phyloP scores from a whole-genome alignment of 2,329 filamentous ascomycete species.

The Penicillium sp. region DNA sequence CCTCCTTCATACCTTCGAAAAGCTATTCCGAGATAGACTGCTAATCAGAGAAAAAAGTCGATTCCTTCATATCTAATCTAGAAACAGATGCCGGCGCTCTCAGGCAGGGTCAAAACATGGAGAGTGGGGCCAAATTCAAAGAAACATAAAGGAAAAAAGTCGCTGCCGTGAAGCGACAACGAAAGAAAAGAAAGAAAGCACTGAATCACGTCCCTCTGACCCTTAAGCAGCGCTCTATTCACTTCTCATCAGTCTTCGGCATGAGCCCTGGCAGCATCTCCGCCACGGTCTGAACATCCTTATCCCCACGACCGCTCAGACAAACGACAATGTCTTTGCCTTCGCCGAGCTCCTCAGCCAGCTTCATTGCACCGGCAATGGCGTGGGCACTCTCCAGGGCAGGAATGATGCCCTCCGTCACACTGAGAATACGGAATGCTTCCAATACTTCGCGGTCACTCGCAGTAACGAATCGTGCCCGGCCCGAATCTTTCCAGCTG shows the following conservation, averaged over 20 bases:
- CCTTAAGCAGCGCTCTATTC: not conserved
- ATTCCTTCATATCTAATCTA: too few species aligned
- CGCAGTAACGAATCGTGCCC: conserved; percentile 82
- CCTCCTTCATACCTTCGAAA: too few species aligned
- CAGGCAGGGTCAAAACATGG: too few species aligned
- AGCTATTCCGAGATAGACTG: too few species aligned
- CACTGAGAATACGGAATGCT: conserved; percentile 77
- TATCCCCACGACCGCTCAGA: conserved; percentile 86
- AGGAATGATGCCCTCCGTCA: conserved; percentile 94
- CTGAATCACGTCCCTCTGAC: not conserved
- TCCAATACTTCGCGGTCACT: conserved; percentile 85
- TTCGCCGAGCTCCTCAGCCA: conserved; percentile 85
- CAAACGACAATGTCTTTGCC: conserved; percentile 88
- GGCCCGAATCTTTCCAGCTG: conserved; percentile 82
- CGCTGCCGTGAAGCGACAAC: too few species aligned
- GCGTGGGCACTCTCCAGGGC: conserved; percentile 91
- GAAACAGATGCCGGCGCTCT: too few species aligned
- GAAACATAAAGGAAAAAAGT: too few species aligned
- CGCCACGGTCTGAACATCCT: conserved; percentile 95
- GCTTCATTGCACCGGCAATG: conserved; percentile 78
- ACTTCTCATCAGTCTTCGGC: conserved; percentile 65
- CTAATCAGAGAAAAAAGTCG: too few species aligned
- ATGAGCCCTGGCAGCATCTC: conserved; percentile 84
- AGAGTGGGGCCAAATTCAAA: too few species aligned
- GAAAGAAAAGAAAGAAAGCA: not conserved